Evolutionary conservation across 345 rosid genomes (phyloP).

Genomic region (Citrus cavaleriei): DNA sequence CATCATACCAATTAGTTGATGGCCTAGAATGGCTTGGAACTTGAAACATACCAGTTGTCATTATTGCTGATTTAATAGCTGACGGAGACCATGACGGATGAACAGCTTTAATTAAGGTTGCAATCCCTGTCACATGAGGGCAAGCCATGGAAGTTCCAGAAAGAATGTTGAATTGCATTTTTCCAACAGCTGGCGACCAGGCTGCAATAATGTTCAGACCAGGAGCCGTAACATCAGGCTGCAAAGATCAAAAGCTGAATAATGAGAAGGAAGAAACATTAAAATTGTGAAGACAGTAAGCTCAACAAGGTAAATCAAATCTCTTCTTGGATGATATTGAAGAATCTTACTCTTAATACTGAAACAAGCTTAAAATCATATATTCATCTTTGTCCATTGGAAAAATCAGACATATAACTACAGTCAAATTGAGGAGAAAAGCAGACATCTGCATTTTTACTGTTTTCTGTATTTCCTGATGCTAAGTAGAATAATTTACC

Average conservation of each 20-base stretch:
- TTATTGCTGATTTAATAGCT: conserved; percentile 66
- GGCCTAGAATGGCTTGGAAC: background rate
- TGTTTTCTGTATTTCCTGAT: background rate
- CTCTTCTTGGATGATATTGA: background rate
- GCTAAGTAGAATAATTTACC: conserved; percentile 19
- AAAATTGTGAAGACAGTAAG: background rate
- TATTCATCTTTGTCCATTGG: conserved; percentile 4
- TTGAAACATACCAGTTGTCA: conserved; percentile 56
- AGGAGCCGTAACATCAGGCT: conserved; percentile 59
- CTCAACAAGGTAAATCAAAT: background rate
- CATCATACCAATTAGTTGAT: background rate
- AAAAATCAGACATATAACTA: background rate
- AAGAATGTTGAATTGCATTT: conserved; percentile 43
- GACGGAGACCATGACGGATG: conserved; percentile 56
- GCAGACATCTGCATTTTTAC: background rate
- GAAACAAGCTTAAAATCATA: background rate
- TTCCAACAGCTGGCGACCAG: conserved; percentile 49
- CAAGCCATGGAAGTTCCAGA: conserved; percentile 78
- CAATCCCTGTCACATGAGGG: conserved; percentile 68
- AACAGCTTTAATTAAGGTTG: conserved; percentile 52
- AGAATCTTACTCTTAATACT: background rate
- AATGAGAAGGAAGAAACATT: background rate
- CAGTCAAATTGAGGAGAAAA: conserved; percentile 1
- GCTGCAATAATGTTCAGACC: conserved; percentile 61
- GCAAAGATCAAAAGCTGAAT: conserved; percentile 12